Evolutionary conservation across 208 protist species (phyloP).

Genomic region (Leishmania gerbilli): DNA sequence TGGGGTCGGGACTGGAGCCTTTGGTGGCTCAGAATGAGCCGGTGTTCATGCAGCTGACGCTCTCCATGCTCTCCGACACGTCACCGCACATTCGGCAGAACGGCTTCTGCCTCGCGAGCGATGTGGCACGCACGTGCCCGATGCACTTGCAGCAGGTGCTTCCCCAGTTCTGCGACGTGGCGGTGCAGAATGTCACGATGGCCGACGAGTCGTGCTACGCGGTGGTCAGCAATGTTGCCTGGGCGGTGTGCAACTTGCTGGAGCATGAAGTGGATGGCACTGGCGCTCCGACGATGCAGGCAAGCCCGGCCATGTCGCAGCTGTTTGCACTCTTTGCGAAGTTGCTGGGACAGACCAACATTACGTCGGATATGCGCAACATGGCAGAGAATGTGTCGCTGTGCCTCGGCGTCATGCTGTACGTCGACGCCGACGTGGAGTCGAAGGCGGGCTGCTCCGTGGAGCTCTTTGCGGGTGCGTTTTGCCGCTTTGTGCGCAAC

Average conservation of each 20-base stretch:
- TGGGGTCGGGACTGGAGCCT: constrained; percentile 68
- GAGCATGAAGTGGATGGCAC: constrained; percentile 70
- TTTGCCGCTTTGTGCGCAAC: constrained; percentile 80
- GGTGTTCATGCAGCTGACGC: constrained; percentile 54
- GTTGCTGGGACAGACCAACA: constrained; percentile 31
- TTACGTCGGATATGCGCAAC: constrained; percentile 79
- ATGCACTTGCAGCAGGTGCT: constrained; percentile 55
- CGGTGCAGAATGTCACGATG: constrained; percentile 47
- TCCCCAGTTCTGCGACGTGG: constrained; percentile 40
- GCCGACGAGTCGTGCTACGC: constrained; percentile 50
- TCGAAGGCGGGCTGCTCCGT: constrained; percentile 43
- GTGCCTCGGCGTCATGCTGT: constrained; percentile 76
- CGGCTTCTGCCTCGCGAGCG: constrained; percentile 79
- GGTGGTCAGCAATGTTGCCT: constrained; percentile 82
- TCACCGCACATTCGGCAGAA: constrained; percentile 61
- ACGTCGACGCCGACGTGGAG: constrained; percentile 52
- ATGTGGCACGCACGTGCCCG: constrained; percentile 59
- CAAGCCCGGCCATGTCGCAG: constrained; percentile 35
- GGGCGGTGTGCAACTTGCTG: constrained; percentile 76
- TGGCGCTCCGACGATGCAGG: constrained; percentile 50
- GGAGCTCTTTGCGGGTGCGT: constrained; percentile 50
- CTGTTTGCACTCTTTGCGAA: constrained; percentile 57
- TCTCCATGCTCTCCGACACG: constrained; percentile 55
- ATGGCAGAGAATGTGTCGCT: constrained; percentile 86
- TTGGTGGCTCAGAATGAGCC: constrained; percentile 55